phyloP scores from a whole-genome alignment of 371 early-diverging fungal species.

The Batkoa obscura region DNA sequence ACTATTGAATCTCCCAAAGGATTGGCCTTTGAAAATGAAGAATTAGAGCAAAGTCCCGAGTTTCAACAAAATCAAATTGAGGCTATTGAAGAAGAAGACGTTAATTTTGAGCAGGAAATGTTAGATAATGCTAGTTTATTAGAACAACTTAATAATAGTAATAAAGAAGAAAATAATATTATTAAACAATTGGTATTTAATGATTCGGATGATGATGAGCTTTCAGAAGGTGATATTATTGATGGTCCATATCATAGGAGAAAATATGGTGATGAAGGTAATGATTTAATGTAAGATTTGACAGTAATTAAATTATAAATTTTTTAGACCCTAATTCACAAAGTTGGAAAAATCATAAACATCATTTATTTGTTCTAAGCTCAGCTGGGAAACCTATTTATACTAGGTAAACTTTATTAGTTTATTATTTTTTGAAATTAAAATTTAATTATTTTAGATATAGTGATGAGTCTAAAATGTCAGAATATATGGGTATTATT shows the following conservation, averaged over 20 bases:
- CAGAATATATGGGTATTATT: constrained; percentile 74
- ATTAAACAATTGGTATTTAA: not conserved
- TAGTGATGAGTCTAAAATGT: constrained; percentile 76
- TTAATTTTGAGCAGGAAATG: not conserved
- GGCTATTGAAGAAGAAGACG: not conserved
- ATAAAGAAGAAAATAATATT: not conserved
- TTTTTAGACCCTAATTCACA: not conserved
- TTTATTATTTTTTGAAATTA: not conserved
- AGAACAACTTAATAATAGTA: not conserved
- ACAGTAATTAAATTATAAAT: not conserved
- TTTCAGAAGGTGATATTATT: not conserved
- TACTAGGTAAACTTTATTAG: constrained; percentile 24
- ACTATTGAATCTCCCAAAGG: no score
- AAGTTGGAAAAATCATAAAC: not conserved
- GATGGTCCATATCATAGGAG: not conserved
- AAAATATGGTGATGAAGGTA: not conserved
- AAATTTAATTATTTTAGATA: constrained; percentile 21
- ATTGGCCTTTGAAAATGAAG: not conserved
- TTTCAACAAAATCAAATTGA: not conserved
- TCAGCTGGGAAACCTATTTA: constrained; percentile 80
- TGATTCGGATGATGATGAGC: not conserved
- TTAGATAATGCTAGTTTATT: not conserved
- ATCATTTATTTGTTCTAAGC: constrained; percentile 69
- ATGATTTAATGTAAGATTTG: not conserved
- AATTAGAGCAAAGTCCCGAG: not conserved